Conservation (phyloP, 2,329 filamentous ascomycete genomes). For the Boeremia lycopersici region DNA sequence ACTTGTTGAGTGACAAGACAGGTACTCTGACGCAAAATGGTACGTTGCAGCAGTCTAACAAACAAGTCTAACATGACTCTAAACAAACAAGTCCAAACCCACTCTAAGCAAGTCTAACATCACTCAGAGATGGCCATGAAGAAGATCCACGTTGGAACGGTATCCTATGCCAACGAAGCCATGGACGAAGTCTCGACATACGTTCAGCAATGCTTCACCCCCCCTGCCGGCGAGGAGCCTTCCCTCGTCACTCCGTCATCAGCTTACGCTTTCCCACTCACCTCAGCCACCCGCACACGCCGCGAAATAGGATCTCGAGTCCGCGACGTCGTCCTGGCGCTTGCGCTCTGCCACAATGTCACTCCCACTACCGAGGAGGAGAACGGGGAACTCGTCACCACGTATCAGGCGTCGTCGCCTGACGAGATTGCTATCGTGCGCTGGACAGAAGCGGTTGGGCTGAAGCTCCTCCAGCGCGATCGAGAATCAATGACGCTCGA, state of each 20-base stretch:
- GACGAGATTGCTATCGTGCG: slow-evolving; percentile 98
- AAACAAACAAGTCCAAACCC: too few relatives aligned
- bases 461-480: slow-evolving; percentile 84
- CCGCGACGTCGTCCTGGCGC: slow-evolving; percentile 86
- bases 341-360: slow-evolving; percentile 96
- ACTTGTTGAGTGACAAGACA: slow-evolving; percentile 95
- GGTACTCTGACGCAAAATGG: slow-evolving; percentile 95
- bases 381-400: slow-evolving; percentile 75
- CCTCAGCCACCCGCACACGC: slow-evolving; percentile 77
- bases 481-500: slow-evolving; percentile 84
- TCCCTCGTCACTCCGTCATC: slow-evolving; percentile 77
- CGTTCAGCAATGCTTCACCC: slow-evolving; percentile 79
- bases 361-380: slow-evolving; percentile 88
- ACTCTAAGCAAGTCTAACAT: slow-evolving; percentile 20
- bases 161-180: slow-evolving; percentile 96
- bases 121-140: slow-evolving; percentile 89
- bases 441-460: slow-evolving; percentile 91
- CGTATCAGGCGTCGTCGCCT: slow-evolving; percentile 94
- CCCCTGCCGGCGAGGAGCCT: slow-evolving; percentile 38
- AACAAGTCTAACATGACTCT: too few relatives aligned
- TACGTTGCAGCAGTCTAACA: slow-evolving; percentile 32
- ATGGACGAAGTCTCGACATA: slow-evolving; percentile 96
- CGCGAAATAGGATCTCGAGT: slow-evolving; percentile 94
- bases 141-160: slow-evolving; percentile 97
- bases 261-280: slow-evolving; percentile 64